These are phyloP conservation scores for Fusarium circinatum DNA, from an alignment of 2,329 filamentous ascomycete genomes.

Conservation along the genomic window DNA sequence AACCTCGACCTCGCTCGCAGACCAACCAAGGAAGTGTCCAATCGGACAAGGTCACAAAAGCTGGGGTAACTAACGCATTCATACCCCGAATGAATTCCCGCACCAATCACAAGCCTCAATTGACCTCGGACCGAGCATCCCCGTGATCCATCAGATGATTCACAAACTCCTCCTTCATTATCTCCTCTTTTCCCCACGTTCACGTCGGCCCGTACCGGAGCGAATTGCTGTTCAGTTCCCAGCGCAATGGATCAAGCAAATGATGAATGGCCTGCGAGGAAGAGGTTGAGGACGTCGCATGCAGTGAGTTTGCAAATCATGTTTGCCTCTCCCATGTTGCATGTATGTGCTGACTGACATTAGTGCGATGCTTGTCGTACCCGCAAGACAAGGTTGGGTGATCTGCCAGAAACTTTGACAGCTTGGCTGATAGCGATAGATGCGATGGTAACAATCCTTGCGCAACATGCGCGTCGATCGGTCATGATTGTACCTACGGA, in stretches of 20 bases:
- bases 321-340: not conserved
- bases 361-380: slow-evolving; percentile 60
- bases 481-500: slow-evolving; percentile 55
- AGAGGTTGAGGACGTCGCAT: slow-evolving; percentile 55
- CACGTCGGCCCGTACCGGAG: slow-evolving; percentile 48
- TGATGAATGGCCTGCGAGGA: slow-evolving; percentile 49
- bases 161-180: slow-evolving; percentile 22
- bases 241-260: slow-evolving; percentile 41
- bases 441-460: slow-evolving; percentile 61
- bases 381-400: slow-evolving; percentile 57
- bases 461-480: slow-evolving; percentile 49
- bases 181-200: slow-evolving; percentile 33
- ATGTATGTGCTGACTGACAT: not conserved
- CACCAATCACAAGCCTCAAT: slow-evolving; percentile 24
- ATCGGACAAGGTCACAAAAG: not conserved
- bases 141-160: slow-evolving; percentile 20
- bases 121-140: slow-evolving; percentile 24
- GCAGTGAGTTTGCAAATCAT: slow-evolving; percentile 45
- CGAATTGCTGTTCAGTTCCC: slow-evolving; percentile 32
- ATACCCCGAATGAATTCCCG: slow-evolving; percentile 8
- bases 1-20: not conserved
- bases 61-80: slow-evolving; percentile 8
- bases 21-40: slow-evolving; percentile 10
- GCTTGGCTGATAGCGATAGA: slow-evolving; percentile 44
- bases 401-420: not conserved